Conservation (phyloP, 805 yeast species). For the Candida germanica region DNA sequence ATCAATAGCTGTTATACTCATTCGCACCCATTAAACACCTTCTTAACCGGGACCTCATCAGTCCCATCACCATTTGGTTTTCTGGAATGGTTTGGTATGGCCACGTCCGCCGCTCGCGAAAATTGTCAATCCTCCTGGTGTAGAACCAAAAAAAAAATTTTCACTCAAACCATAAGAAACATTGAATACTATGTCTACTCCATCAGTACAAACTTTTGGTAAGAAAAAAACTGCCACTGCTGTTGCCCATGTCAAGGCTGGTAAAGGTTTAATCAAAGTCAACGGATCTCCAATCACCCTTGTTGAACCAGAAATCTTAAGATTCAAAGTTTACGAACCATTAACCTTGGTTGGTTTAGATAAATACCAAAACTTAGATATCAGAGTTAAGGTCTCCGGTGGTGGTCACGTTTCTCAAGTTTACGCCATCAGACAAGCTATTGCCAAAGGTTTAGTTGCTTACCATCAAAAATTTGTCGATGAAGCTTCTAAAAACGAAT, state of each 20-base stretch:
- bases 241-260: constrained; percentile 99
- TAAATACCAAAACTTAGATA: constrained; percentile 97
- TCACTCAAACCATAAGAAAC: constrained; percentile 9
- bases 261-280: constrained; percentile 98
- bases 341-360: constrained; percentile 96
- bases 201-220: constrained; percentile 97
- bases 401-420: constrained; percentile 99
- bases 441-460: constrained; percentile 99
- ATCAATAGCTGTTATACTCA: no score
- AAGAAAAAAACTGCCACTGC: constrained; percentile 99
- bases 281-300: constrained; percentile 99
- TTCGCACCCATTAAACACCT: no score
- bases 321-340: constrained; percentile 99
- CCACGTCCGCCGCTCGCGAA: constrained; percentile 6
- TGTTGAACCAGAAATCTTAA: constrained; percentile 97
- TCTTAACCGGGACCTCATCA: no score
- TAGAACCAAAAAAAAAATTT: constrained; percentile 8
- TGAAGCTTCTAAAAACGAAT: constrained; percentile 99
- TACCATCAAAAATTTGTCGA: constrained; percentile 99
- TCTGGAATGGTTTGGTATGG: no score
- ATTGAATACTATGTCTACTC: constrained; percentile 55
- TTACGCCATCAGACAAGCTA: constrained; percentile 99
- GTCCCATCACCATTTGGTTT: no score
- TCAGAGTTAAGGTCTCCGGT: constrained; percentile 98
- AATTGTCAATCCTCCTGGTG: constrained; percentile 13